phyloP scores from a whole-genome alignment of 352 stramenopile species.

The Phytopythium delawarense region DNA sequence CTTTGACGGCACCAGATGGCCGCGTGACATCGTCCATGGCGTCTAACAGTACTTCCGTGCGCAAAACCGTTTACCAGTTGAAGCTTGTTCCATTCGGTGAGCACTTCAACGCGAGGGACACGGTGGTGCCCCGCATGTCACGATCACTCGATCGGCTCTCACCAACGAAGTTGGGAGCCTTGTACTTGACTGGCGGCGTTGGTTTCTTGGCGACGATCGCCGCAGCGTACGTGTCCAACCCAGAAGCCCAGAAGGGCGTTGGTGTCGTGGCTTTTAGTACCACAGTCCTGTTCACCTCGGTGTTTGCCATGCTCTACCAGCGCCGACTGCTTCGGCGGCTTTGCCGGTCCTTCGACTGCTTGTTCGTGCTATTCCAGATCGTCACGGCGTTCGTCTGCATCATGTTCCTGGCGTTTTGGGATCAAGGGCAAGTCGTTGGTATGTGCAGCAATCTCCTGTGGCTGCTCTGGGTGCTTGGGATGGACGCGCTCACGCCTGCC shows the following conservation, averaged over 20 bases:
- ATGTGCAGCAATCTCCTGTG: neutral
- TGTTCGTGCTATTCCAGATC: constrained; percentile 5
- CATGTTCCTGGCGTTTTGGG: neutral
- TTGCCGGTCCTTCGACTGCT: constrained; percentile 4
- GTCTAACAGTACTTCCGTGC: neutral
- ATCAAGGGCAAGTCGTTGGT: neutral
- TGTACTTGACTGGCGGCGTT: neutral
- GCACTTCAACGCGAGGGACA: neutral
- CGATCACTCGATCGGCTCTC: neutral
- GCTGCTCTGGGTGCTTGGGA: neutral
- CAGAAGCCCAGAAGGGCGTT: neutral
- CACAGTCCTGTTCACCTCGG: neutral
- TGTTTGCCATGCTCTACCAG: neutral
- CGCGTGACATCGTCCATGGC: neutral
- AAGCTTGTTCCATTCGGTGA: neutral
- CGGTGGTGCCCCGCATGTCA: neutral
- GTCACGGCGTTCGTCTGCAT: neutral
- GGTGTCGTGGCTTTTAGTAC: neutral
- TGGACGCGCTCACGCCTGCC: constrained; percentile 1
- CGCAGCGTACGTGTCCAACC: no score
- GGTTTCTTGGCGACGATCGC: neutral
- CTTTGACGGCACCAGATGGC: neutral
- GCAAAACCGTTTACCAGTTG: neutral
- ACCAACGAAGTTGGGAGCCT: neutral
- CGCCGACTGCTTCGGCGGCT: neutral